Conservation (phyloP, 345 rosid species). For the Lepidium africanum region DNA sequence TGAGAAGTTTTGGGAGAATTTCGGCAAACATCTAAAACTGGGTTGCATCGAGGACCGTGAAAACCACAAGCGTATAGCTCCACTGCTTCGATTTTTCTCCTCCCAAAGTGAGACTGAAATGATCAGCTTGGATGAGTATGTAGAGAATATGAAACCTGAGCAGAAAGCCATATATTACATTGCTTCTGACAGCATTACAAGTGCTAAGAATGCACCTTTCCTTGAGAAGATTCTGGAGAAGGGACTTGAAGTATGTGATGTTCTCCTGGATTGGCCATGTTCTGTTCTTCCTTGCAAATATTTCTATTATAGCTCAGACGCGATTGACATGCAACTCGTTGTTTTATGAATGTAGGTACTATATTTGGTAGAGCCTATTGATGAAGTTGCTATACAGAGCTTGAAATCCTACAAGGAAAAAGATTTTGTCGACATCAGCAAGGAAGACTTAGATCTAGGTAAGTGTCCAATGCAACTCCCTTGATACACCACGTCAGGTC, state of each 20-base stretch:
- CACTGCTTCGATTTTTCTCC: constrained; percentile 88
- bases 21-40: constrained; percentile 73
- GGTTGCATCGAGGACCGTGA: constrained; percentile 98
- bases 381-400: constrained; percentile 88
- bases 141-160: constrained; percentile 92
- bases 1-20: constrained; percentile 93
- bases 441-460: constrained; percentile 96
- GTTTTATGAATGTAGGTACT: constrained; percentile 47
- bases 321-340: not conserved
- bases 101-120: constrained; percentile 89
- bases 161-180: constrained; percentile 88
- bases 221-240: constrained; percentile 83
- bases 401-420: constrained; percentile 90
- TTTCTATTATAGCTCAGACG: not conserved
- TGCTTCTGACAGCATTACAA: constrained; percentile 80
- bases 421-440: constrained; percentile 92
- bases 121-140: constrained; percentile 97
- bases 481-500: not conserved
- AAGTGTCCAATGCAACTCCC: constrained; percentile 8
- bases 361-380: constrained; percentile 83
- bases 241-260: constrained; percentile 63
- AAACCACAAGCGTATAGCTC: constrained; percentile 95
- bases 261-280: not conserved
- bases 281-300: not conserved
- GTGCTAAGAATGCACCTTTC: constrained; percentile 95